These are phyloP conservation scores for Aspergillus japonicus DNA, from an alignment of 2,329 filamentous ascomycete genomes.

Conservation along the genomic window DNA sequence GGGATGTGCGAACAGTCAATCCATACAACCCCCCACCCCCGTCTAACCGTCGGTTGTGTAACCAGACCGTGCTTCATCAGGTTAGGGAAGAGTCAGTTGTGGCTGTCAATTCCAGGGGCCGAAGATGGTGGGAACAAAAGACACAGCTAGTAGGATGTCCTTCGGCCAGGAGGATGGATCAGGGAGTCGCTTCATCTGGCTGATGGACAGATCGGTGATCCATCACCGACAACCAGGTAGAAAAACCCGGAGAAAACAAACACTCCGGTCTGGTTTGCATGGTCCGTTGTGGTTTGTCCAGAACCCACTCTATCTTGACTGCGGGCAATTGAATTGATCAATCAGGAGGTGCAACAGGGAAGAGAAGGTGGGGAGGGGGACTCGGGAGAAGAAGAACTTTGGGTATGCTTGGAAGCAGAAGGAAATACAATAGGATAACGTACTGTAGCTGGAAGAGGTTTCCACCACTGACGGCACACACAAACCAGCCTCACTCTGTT, in stretches of 20 bases:
- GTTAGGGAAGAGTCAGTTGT: no score
- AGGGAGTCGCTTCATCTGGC: no score
- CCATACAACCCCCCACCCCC: background rate
- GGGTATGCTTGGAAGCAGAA: background rate
- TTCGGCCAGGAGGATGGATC: no score
- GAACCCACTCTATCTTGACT: no score
- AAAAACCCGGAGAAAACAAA: background rate
- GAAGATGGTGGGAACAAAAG: no score
- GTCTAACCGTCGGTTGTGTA: background rate
- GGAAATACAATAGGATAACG: background rate
- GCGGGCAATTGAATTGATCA: no score
- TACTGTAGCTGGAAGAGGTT: background rate
- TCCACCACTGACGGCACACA: background rate
- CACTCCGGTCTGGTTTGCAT: background rate
- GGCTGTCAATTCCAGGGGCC: no score
- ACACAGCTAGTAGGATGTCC: no score
- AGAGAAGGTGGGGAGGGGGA: background rate
- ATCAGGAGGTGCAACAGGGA: background rate
- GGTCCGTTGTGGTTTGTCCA: background rate
- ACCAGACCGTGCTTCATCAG: background rate
- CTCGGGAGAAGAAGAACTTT: background rate
- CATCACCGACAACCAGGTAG: background rate
- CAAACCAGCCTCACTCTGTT: background rate
- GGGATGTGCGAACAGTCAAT: background rate
- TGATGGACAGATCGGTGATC: no score